Conservation (phyloP, 2,329 filamentous ascomycete genomes). For the Botrytis deweyae region DNA sequence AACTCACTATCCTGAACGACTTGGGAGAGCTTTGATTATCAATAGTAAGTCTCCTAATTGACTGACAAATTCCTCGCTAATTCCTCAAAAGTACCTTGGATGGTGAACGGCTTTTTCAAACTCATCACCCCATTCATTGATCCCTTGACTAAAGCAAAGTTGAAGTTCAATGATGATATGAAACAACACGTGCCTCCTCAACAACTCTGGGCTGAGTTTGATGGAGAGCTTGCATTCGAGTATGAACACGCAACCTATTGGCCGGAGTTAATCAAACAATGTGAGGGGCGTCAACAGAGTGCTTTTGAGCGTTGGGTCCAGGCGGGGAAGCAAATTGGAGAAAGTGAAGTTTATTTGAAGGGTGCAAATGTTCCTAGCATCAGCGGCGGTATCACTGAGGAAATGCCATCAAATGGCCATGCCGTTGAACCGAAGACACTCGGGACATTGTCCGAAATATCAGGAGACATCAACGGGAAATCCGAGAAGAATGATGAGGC, state of each 20-base stretch:
- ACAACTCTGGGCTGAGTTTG: constrained; percentile 75
- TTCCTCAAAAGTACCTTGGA: constrained; percentile 69
- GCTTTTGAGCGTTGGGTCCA: constrained; percentile 71
- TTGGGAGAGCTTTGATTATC: constrained; percentile 85
- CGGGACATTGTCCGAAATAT: constrained; percentile 5
- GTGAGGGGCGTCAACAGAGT: constrained; percentile 61
- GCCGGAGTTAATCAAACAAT: constrained; percentile 76
- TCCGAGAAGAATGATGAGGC: not conserved
- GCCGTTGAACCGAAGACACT: constrained; percentile 10
- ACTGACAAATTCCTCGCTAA: constrained; percentile 25
- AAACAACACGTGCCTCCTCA: constrained; percentile 73
- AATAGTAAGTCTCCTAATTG: constrained; percentile 61
- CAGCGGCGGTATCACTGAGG: constrained; percentile 10
- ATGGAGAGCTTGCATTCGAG: constrained; percentile 81
- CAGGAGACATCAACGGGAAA: not conserved
- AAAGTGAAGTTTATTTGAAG: constrained; percentile 83
- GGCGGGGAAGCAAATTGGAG: constrained; percentile 78
- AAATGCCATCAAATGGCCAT: constrained; percentile 10
- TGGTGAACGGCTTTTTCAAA: constrained; percentile 93
- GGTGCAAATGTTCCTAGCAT: constrained; percentile 48
- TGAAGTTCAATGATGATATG: constrained; percentile 97
- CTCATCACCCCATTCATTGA: constrained; percentile 96
- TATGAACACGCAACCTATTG: constrained; percentile 90
- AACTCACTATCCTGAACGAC: constrained; percentile 89
- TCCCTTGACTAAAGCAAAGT: constrained; percentile 86